Evolutionary conservation across 2,329 filamentous ascomycete genomes (phyloP).

Genomic region (Plectosphaerella cucumerina): DNA sequence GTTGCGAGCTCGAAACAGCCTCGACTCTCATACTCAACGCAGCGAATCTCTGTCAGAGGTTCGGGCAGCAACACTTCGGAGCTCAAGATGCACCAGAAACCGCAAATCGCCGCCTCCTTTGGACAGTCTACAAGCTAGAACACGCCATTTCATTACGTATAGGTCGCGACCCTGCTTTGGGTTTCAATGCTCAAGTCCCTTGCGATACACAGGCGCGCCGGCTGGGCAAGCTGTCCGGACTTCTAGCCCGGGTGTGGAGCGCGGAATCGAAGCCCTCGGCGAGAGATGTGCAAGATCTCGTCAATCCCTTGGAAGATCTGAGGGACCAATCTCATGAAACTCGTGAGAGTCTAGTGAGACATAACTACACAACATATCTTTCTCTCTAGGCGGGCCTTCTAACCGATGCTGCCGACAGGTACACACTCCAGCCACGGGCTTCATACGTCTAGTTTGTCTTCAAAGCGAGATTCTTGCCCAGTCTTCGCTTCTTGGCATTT

Average conservation of each 20-base stretch:
- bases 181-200: slow-evolving; percentile 25
- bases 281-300: not conserved
- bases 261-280: not conserved
- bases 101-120: slow-evolving; percentile 23
- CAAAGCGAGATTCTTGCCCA: slow-evolving; percentile 28
- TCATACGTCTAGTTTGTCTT: slow-evolving; percentile 22
- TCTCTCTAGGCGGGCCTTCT: not conserved
- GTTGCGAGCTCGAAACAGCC: slow-evolving; percentile 22
- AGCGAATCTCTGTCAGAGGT: slow-evolving; percentile 24
- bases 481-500: slow-evolving; percentile 25
- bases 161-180: slow-evolving; percentile 25
- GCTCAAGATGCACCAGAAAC: slow-evolving; percentile 2
- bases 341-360: too few relatives aligned
- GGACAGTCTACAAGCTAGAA: slow-evolving; percentile 29
- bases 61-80: slow-evolving; percentile 12
- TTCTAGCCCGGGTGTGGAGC: slow-evolving; percentile 21
- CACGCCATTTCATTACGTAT: slow-evolving; percentile 30
- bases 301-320: slow-evolving; percentile 22
- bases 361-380: slow-evolving; percentile 19
- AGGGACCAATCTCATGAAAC: not conserved
- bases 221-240: slow-evolving; percentile 9
- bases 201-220: slow-evolving; percentile 13
- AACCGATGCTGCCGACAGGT: not conserved
- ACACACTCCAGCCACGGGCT: slow-evolving; percentile 11
- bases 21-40: slow-evolving; percentile 32